A percentile compares a stretch with the other conserved stretches of the same genome.
Conservation (phyloP, 2,329 filamentous ascomycete genomes). For the Epichloe coenophiala region DNA sequence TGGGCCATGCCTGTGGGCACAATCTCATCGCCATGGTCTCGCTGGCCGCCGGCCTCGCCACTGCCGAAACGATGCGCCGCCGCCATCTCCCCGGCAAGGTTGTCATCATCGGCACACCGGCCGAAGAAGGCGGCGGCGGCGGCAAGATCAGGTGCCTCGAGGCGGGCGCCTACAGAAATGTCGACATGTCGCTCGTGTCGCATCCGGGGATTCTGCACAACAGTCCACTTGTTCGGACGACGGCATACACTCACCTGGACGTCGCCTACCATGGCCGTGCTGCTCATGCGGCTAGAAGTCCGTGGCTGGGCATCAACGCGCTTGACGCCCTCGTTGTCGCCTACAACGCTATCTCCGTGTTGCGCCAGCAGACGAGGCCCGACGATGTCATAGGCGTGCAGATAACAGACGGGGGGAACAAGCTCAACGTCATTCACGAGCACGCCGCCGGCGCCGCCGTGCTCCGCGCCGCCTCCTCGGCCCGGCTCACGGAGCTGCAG, state of each 20-base stretch:
- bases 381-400: conserved; percentile 34
- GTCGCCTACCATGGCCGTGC: conserved; percentile 40
- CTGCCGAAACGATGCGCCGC: conserved; percentile 28
- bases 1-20: conserved; percentile 42
- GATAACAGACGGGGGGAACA: conserved; percentile 38
- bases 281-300: conserved; percentile 40
- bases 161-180: conserved; percentile 22
- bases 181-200: conserved; percentile 11
- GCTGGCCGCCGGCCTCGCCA: conserved; percentile 30
- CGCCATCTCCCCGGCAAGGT: conserved; percentile 30
- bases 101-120: conserved; percentile 35
- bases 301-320: conserved; percentile 45
- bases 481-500: conserved; percentile 24
- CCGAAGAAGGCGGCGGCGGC: conserved; percentile 30
- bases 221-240: conserved; percentile 34
- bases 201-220: conserved; percentile 24
- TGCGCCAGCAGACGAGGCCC: conserved; percentile 42
- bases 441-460: conserved; percentile 30
- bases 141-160: conserved; percentile 32
- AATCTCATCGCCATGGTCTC: conserved; percentile 30
- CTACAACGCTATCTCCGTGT: conserved; percentile 32
- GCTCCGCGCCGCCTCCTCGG: conserved; percentile 28
- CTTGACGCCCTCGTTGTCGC: conserved; percentile 39
- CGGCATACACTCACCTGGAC: conserved; percentile 34
- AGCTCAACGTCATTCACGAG: conserved; percentile 42